These are phyloP conservation scores for Mycena leptocephala DNA, from an alignment of 768 basidiomycete genomes.

Conservation along the genomic window DNA sequence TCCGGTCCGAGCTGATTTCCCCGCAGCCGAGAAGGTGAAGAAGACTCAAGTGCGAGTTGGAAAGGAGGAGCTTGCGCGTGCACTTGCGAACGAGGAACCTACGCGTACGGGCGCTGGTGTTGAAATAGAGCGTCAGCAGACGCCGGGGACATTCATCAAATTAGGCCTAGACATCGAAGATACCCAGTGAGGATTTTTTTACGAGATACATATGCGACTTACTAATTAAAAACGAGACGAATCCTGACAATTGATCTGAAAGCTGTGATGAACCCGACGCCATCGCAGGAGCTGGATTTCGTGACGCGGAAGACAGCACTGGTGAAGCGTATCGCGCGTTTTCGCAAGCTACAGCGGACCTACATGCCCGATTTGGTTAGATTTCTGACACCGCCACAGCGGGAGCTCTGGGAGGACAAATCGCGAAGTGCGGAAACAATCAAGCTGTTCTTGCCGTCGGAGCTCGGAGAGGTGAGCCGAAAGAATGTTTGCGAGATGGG, in stretches of 20 bases:
- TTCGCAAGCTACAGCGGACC: not conserved
- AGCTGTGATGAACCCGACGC: too few relatives aligned
- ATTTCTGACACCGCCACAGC: not conserved
- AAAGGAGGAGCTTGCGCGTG: too few relatives aligned
- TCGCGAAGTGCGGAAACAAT: not conserved
- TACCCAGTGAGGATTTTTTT: not conserved
- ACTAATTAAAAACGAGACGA: too few relatives aligned
- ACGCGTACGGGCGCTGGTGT: not conserved
- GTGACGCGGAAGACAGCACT: too few relatives aligned
- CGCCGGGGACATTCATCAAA: not conserved
- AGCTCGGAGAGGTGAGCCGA: not conserved
- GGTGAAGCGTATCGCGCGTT: too few relatives aligned
- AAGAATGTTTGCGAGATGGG: not conserved
- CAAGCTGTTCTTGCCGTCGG: conserved; percentile 14
- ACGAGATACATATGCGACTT: too few relatives aligned
- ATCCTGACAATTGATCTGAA: too few relatives aligned
- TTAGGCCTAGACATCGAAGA: conserved; percentile 6
- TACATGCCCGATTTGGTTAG: not conserved
- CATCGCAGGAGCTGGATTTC: too few relatives aligned
- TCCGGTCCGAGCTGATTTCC: too few relatives aligned
- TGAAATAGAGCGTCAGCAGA: not conserved
- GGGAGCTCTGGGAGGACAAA: not conserved
- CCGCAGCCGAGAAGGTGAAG: not conserved
- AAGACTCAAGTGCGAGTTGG: not conserved
- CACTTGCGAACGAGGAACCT: not conserved